These are phyloP conservation scores for Pyrrhoderma noxium DNA, from an alignment of 1,284 basidiomycete genomes.

Conservation along the genomic window DNA sequence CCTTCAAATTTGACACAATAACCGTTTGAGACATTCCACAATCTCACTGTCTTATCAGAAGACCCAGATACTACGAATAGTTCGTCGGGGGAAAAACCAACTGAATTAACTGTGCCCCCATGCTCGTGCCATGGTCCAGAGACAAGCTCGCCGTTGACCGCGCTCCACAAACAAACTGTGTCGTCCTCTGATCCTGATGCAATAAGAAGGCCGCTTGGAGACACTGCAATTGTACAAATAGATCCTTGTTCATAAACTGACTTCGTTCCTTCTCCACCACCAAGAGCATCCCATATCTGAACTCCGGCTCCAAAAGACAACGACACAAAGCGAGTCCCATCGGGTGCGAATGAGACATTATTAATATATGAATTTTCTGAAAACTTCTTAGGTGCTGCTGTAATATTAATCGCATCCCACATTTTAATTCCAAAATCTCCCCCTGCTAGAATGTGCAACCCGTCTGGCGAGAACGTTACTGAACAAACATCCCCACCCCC, in stretches of 20 bases:
- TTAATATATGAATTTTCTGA: no score
- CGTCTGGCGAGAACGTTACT: not conserved
- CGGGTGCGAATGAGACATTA: not conserved
- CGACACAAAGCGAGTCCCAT: not conserved
- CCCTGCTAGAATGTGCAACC: not conserved
- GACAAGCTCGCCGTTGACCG: slow-evolving; percentile 79
- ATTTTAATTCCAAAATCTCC: not conserved
- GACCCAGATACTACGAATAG: slow-evolving; percentile 80
- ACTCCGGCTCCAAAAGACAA: not conserved
- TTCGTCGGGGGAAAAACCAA: slow-evolving; percentile 77
- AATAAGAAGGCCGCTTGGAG: not conserved
- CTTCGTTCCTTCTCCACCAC: slow-evolving; percentile 58
- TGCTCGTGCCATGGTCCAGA: slow-evolving; percentile 76
- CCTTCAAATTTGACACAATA: not conserved
- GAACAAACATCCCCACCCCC: slow-evolving; percentile 36
- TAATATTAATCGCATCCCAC: not conserved
- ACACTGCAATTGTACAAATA: slow-evolving; percentile 46
- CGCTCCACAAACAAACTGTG: slow-evolving; percentile 61
- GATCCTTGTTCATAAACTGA: slow-evolving; percentile 79
- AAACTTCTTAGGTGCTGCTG: not conserved
- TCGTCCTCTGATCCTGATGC: slow-evolving; percentile 5
- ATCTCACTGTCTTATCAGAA: slow-evolving; percentile 85
- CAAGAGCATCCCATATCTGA: slow-evolving; percentile 22
- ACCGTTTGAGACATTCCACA: slow-evolving; percentile 53
- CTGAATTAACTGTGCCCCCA: slow-evolving; percentile 85